Percentiles rank a stretch among this genome's conserved stretches.
Conservation (phyloP, 805 yeast species). For the Clavispora phyllophila region DNA sequence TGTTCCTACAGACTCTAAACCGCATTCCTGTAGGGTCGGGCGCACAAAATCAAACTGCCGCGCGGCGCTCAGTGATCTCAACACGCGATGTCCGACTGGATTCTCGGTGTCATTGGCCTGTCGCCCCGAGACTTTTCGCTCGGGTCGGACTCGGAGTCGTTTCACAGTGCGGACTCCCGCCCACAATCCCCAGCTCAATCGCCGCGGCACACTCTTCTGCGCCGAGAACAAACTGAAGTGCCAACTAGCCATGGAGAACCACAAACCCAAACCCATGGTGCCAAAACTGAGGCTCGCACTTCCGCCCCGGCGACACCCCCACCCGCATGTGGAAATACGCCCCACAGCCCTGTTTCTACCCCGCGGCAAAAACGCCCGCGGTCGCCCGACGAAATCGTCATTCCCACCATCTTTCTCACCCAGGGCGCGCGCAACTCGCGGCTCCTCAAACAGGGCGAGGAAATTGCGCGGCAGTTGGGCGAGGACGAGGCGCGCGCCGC, state of each 20-base stretch:
- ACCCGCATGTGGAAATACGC: no score
- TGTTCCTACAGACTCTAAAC: no score
- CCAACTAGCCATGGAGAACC: no score
- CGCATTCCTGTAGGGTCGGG: no score
- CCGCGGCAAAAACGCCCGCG: no score
- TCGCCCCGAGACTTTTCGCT: background rate
- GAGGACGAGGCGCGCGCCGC: conserved; percentile 14
- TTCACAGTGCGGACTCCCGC: background rate
- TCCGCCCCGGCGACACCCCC: background rate
- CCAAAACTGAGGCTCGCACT: no score
- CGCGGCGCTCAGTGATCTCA: no score
- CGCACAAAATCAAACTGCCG: no score
- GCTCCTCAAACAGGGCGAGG: conserved; percentile 16
- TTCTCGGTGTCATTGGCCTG: conserved; percentile 1
- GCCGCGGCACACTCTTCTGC: no score
- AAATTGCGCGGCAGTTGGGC: conserved; percentile 17
- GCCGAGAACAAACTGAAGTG: background rate
- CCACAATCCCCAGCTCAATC: background rate
- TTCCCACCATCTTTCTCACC: conserved; percentile 27
- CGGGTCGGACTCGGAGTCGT: background rate
- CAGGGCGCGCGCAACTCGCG: conserved; percentile 24
- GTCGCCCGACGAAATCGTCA: conserved; percentile 7
- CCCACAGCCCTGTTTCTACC: no score
- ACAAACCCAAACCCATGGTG: no score
- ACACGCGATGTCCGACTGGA: background rate